These are phyloP conservation scores for Xylariaceae sp. DNA, from an alignment of 2,329 filamentous ascomycete species.

Conservation along the genomic window DNA sequence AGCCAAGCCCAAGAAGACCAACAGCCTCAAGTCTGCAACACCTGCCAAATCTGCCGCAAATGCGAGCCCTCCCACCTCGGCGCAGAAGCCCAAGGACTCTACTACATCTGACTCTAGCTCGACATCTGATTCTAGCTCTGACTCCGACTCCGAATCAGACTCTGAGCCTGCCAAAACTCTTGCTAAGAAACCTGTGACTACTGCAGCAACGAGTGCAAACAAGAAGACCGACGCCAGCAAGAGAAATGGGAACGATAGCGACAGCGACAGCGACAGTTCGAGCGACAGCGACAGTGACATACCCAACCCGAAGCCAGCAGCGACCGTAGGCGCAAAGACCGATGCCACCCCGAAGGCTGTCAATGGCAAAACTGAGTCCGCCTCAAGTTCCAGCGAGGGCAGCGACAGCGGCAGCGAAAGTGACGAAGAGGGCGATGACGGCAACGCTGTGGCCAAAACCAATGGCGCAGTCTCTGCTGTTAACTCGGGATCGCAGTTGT, in stretches of 20 bases:
- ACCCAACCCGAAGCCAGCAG: slow-evolving; percentile 1
- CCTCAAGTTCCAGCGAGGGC: slow-evolving; percentile 4
- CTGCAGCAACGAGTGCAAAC: slow-evolving; percentile 20
- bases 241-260: slow-evolving; percentile 18
- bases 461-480: slow-evolving; percentile 16
- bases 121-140: slow-evolving; percentile 14
- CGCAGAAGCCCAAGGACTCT: slow-evolving; percentile 23
- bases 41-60: slow-evolving; percentile 19
- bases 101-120: slow-evolving; percentile 21
- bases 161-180: slow-evolving; percentile 3
- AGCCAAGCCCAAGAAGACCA: slow-evolving; percentile 20
- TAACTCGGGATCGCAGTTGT: slow-evolving; percentile 22
- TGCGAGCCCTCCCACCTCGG: slow-evolving; percentile 15
- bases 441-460: slow-evolving; percentile 18
- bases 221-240: neutral
- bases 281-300: slow-evolving; percentile 33
- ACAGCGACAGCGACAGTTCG: slow-evolving; percentile 29
- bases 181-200: slow-evolving; percentile 15
- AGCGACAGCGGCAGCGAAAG: slow-evolving; percentile 17
- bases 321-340: neutral
- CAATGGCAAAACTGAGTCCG: slow-evolving; percentile 1
- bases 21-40: slow-evolving; percentile 15
- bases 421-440: slow-evolving; percentile 18
- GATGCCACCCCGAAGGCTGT: slow-evolving; percentile 1
- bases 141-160: slow-evolving; percentile 1